Evolutionary conservation across 176 grass and related monocot genomes (phyloP).

Genomic region (Hyparrhenia diplandra): DNA sequence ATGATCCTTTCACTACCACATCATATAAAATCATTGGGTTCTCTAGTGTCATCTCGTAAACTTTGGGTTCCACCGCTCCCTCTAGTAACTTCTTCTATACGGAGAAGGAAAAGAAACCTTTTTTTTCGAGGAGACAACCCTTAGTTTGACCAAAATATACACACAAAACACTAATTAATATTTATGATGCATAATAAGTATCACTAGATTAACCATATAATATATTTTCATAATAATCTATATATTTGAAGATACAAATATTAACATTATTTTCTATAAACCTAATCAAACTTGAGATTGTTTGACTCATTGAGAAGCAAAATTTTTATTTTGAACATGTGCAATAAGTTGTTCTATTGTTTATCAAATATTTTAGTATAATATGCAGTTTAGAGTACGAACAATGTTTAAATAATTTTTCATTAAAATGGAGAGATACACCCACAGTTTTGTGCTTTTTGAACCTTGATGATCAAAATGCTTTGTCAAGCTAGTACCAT

Average conservation of each 20-base stretch:
- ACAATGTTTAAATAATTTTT: not conserved
- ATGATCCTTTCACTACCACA: not conserved
- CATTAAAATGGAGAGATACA: not conserved
- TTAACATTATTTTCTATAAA: no score
- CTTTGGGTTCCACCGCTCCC: not conserved
- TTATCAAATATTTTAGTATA: not conserved
- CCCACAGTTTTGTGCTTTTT: not conserved
- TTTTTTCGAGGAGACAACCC: not conserved
- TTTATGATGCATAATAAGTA: not conserved
- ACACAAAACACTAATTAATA: not conserved
- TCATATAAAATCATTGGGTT: not conserved
- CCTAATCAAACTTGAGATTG: no score
- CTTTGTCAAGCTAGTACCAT: not conserved
- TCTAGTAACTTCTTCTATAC: not conserved
- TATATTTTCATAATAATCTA: not conserved
- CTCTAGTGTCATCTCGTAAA: not conserved
- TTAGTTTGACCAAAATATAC: not conserved
- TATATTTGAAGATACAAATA: not conserved
- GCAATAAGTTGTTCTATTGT: not conserved
- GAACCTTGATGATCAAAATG: not conserved
- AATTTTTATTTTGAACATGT: not conserved
- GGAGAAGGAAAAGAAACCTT: no score
- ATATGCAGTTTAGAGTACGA: not conserved
- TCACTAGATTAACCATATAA: not conserved
- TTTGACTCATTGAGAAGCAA: no score